These are phyloP conservation scores for Phytophthora ohioensis DNA, from an alignment of 352 stramenopile species.

Conservation along the genomic window DNA sequence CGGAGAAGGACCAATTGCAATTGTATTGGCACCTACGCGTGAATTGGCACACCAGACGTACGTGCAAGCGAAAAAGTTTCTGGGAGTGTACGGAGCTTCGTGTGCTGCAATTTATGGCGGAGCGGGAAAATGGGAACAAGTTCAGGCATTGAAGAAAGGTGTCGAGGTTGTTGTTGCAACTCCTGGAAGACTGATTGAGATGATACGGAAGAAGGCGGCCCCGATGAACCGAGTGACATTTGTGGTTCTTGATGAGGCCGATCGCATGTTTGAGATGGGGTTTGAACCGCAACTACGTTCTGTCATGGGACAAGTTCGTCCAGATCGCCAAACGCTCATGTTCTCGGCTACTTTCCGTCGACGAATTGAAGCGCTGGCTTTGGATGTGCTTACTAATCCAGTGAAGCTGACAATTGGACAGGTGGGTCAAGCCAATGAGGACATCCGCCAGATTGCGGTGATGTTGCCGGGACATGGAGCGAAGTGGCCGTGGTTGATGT, in stretches of 20 bases:
- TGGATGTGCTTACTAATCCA: slow-evolving; percentile 83
- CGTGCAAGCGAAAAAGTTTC: slow-evolving; percentile 85
- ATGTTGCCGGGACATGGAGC: slow-evolving; percentile 76
- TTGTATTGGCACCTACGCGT: slow-evolving; percentile 82
- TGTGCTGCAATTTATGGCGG: slow-evolving; percentile 84
- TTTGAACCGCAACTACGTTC: slow-evolving; percentile 87
- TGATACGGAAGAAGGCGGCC: slow-evolving; percentile 80
- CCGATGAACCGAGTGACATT: slow-evolving; percentile 81
- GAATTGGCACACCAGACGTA: slow-evolving; percentile 91
- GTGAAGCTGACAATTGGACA: slow-evolving; percentile 86
- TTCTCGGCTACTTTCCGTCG: slow-evolving; percentile 89
- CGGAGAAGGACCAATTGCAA: slow-evolving; percentile 80
- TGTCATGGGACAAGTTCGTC: slow-evolving; percentile 85
- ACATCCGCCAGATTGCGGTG: slow-evolving; percentile 86
- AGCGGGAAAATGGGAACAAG: slow-evolving; percentile 87
- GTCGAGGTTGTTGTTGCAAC: slow-evolving; percentile 84
- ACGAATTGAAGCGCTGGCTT: slow-evolving; percentile 73
- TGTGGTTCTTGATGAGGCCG: slow-evolving; percentile 89
- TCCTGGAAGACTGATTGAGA: slow-evolving; percentile 82
- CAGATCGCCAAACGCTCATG: slow-evolving; percentile 88
- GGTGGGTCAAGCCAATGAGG: slow-evolving; percentile 89
- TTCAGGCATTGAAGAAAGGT: slow-evolving; percentile 76
- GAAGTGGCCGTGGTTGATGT: slow-evolving; percentile 91
- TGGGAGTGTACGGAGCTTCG: slow-evolving; percentile 67
- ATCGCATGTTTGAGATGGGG: slow-evolving; percentile 92